These are phyloP conservation scores for Verticillium zaregamsianum DNA, from an alignment of 2,329 filamentous ascomycete genomes.

Conservation along the genomic window DNA sequence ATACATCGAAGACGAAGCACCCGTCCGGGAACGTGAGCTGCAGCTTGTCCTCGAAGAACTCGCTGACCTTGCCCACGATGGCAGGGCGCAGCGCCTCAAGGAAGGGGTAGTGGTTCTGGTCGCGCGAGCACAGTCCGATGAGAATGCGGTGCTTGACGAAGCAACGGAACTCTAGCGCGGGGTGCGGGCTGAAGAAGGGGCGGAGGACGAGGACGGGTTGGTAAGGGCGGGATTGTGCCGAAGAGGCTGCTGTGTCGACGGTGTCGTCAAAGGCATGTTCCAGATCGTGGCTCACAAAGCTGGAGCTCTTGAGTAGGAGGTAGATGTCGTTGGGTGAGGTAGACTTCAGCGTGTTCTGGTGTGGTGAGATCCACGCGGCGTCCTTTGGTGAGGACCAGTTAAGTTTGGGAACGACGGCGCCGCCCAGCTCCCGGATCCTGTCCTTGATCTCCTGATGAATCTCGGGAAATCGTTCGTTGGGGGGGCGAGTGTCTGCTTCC, in stretches of 20 bases:
- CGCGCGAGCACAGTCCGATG: constrained; percentile 81
- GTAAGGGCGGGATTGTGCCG: constrained; percentile 43
- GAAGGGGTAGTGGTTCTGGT: constrained; percentile 88
- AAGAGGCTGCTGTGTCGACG: constrained; percentile 46
- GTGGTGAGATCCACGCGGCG: constrained; percentile 81
- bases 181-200: constrained; percentile 84
- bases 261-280: constrained; percentile 85
- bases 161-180: constrained; percentile 89
- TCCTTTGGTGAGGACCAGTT: constrained; percentile 99
- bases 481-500: constrained; percentile 33
- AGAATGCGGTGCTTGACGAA: constrained; percentile 83
- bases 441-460: constrained; percentile 73
- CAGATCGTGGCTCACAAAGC: constrained; percentile 90
- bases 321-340: constrained; percentile 87
- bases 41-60: constrained; percentile 73
- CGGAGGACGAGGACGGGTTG: constrained; percentile 79
- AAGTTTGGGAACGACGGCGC: constrained; percentile 84
- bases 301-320: constrained; percentile 87
- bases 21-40: constrained; percentile 77
- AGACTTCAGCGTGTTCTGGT: constrained; percentile 90
- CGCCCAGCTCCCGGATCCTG: constrained; percentile 76
- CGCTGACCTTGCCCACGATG: constrained; percentile 63
- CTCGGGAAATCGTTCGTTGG: constrained; percentile 60
- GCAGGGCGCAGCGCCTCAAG: constrained; percentile 59
- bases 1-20: constrained; percentile 87